Base-by-base conservation (phyloP, 305 asterid genomes). In the Petunia hybrid region DNA sequence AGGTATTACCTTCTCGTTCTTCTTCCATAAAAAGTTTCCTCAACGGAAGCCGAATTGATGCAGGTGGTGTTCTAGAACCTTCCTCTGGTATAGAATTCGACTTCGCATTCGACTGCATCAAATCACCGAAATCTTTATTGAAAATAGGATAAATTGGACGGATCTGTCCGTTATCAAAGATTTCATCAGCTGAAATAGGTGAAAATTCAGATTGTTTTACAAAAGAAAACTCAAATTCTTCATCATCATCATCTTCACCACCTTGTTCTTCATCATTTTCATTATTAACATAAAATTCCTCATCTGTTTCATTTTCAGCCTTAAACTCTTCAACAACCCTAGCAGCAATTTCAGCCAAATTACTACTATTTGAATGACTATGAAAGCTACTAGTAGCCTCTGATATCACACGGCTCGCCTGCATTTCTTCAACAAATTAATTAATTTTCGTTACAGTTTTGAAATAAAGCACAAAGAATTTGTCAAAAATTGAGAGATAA, bases 81-180 rank as follows among this genome's bases (percentile, higher is more conserved):
- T 61, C 31, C 38, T 9, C 35, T 31, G 55, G 6, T 6, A 56
- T 79, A 31, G 77, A 48, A 16, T 81, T 78, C 4, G 79, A 2
- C 16, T 6, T 80, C 45, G 69, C 36, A 42, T 45, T 36, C 12
- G 16, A 86, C 61, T 77, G 31, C 31, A 22, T 22, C 31, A 22
- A 22, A 22, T 22, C 31, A 22, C 31, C 31, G 31, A 90, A 66
- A 42, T 85, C 86, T 35, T 83, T 76, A 73, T 85, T 85, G 51
- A 91, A 88, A 76, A 91, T 75, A 0, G 97, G 96, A 84, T 80
- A 93, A 77, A 83, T 85, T 2, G 94, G 91, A 12, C 92, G 90
- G 83, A 94, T 92, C 91, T 86, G 91, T 31, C 96, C 96, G 87
- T 94, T 84, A 70, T 76, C 84, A 88, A 91, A 91, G 79, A 92